Evolutionary conservation across 2,329 filamentous ascomycete species (phyloP).

Genomic region (Lasiodiplodia theobromae): DNA sequence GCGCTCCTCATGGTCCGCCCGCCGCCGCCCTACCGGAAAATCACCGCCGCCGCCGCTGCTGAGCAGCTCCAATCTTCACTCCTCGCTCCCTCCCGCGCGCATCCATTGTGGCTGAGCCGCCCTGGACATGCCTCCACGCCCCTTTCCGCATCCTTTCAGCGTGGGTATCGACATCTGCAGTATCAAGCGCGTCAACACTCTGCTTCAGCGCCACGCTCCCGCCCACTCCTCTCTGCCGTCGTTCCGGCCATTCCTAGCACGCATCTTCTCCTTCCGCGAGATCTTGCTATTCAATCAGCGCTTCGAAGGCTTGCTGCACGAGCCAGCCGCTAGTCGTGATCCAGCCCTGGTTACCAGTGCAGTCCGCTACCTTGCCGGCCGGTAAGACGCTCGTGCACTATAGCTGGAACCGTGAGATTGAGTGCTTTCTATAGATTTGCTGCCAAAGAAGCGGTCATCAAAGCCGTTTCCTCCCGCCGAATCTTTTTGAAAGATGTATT

Average conservation of each 20-base stretch:
- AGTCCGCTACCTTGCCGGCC: constrained; percentile 44
- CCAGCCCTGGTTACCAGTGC: background rate
- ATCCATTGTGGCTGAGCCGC: constrained; percentile 8
- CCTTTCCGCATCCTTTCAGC: constrained; percentile 70
- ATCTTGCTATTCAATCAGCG: constrained; percentile 12
- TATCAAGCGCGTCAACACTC: constrained; percentile 68
- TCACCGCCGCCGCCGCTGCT: constrained; percentile 2
- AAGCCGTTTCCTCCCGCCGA: constrained; percentile 41
- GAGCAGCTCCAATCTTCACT: background rate
- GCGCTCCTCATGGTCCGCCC: background rate
- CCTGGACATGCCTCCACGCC: constrained; percentile 50
- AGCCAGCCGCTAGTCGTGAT: background rate
- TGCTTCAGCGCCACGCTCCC: constrained; percentile 1
- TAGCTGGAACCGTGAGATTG: background rate
- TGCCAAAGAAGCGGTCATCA: constrained; percentile 60
- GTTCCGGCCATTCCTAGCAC: constrained; percentile 7
- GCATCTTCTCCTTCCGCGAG: constrained; percentile 22
- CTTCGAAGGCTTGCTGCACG: constrained; percentile 5
- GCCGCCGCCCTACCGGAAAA: constrained; percentile 10
- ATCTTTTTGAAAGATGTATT: constrained; percentile 12
- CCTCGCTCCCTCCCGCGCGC: background rate
- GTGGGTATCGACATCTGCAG: constrained; percentile 83
- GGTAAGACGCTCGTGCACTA: constrained; percentile 37
- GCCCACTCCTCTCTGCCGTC: background rate
- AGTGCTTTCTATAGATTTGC: constrained; percentile 48